These are phyloP conservation scores for Aspergillus neoniger DNA, from an alignment of 2,329 filamentous ascomycete genomes.

Conservation along the genomic window DNA sequence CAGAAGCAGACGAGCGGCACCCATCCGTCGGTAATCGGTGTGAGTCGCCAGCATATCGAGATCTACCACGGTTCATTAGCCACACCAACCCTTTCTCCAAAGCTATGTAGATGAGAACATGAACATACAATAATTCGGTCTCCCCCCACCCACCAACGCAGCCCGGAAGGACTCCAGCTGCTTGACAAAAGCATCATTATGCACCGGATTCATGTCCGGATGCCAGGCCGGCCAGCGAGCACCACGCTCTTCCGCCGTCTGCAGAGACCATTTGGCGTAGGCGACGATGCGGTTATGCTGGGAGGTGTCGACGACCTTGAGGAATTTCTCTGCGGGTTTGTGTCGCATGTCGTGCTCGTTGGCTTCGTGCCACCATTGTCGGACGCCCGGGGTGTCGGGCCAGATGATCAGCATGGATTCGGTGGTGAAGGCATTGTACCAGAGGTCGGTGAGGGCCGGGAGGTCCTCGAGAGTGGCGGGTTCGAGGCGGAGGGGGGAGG, in stretches of 20 bases:
- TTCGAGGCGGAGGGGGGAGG: conserved; percentile 11
- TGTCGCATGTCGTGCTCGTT: conserved; percentile 25
- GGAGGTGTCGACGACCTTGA: conserved; percentile 30
- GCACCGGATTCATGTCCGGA: conserved; percentile 19
- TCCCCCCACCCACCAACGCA: conserved; percentile 25
- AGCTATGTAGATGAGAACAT: too few relatives aligned
- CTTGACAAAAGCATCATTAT: conserved; percentile 24
- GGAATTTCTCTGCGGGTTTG: conserved; percentile 28
- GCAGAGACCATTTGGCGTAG: conserved; percentile 35
- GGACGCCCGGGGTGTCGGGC: conserved; percentile 31
- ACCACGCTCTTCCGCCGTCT: conserved; percentile 27
- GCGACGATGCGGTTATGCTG: conserved; percentile 25
- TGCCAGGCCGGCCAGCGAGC: conserved; percentile 32
- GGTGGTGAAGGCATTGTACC: conserved; percentile 29
- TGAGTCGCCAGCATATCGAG: conserved; percentile 25
- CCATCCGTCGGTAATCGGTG: conserved; percentile 18
- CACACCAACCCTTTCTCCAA: too few relatives aligned
- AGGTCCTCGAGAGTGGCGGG: conserved; percentile 26
- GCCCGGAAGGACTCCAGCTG: conserved; percentile 23
- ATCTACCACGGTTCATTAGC: conserved; percentile 1
- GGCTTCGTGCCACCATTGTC: conserved; percentile 28
- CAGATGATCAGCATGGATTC: conserved; percentile 23
- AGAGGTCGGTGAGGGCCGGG: conserved; percentile 26
- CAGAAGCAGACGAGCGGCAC: conserved; percentile 21
- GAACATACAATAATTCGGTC: conserved; percentile 30